Evolutionary conservation across 2,329 filamentous ascomycete genomes (phyloP).

Genomic region (Hypoxylon sp.): DNA sequence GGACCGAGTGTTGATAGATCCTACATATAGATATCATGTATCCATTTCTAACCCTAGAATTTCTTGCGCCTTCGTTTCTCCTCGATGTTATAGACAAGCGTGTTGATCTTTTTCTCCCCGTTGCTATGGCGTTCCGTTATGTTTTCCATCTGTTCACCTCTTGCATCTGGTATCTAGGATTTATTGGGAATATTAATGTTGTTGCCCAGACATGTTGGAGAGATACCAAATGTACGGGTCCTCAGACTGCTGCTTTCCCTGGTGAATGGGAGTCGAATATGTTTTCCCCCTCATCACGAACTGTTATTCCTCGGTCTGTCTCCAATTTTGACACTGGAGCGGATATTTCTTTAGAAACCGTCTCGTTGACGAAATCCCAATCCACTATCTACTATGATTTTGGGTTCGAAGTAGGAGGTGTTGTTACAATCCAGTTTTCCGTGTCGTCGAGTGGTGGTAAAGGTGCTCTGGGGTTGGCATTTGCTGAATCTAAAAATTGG

Average conservation of each 20-base stretch:
- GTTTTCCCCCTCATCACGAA: constrained; percentile 62
- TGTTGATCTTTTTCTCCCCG: constrained; percentile 8
- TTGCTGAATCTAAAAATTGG: constrained; percentile 53
- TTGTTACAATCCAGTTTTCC: constrained; percentile 40
- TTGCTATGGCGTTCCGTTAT: constrained; percentile 25
- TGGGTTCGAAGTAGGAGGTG: constrained; percentile 43
- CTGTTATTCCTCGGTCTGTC: constrained; percentile 55
- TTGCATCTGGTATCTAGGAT: constrained; percentile 12
- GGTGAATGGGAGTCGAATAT: constrained; percentile 67
- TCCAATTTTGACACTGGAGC: constrained; percentile 41
- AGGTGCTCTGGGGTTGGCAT: constrained; percentile 52
- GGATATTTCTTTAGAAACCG: constrained; percentile 16
- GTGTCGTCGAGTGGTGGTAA: constrained; percentile 37
- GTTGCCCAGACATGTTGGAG: constrained; percentile 59
- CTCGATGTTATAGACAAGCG: constrained; percentile 1
- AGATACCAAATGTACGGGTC: constrained; percentile 61
- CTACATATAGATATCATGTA: constrained; percentile 13
- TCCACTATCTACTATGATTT: constrained; percentile 41
- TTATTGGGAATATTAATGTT: constrained; percentile 7
- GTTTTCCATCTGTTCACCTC: background rate
- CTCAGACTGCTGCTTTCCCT: constrained; percentile 59
- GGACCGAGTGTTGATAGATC: constrained; percentile 8
- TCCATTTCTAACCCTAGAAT: background rate
- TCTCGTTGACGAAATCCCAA: constrained; percentile 26
- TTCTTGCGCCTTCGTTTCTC: background rate